Conservation (phyloP, 352 stramenopile species). For the Blastocystis sp. region DNA sequence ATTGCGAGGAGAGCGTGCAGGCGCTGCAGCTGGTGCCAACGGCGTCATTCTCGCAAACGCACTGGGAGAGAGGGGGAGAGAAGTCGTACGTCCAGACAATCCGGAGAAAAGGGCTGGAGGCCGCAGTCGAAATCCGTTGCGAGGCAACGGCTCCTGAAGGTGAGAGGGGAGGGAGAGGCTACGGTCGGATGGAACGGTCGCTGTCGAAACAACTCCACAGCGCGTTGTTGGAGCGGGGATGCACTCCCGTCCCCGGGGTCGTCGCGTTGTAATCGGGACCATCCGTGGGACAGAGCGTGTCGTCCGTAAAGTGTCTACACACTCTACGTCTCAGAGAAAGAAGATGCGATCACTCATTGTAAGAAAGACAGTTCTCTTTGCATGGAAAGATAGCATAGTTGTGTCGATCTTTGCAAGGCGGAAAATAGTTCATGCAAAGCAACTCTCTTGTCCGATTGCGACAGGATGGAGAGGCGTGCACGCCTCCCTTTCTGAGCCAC, state of each 20-base stretch:
- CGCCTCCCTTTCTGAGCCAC: neutral
- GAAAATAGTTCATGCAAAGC: slow-evolving; percentile 32
- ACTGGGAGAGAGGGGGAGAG: neutral
- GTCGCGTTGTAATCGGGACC: slow-evolving; percentile 10
- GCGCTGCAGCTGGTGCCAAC: neutral
- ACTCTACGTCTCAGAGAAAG: neutral
- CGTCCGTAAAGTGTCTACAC: neutral
- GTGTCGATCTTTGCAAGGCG: neutral
- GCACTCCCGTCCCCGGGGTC: neutral
- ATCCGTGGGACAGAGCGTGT: slow-evolving; percentile 5
- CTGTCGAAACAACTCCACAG: slow-evolving; percentile 25
- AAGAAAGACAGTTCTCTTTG: slow-evolving; percentile 21
- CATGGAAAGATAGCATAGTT: slow-evolving; percentile 51
- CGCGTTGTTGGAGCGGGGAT: slow-evolving; percentile 40
- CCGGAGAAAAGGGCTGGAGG: neutral
- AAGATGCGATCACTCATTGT: neutral
- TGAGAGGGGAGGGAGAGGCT: neutral
- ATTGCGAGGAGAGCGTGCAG: neutral
- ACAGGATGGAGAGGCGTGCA: neutral
- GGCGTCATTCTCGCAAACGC: neutral
- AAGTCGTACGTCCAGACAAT: neutral
- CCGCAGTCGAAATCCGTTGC: neutral
- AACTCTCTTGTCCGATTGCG: slow-evolving; percentile 17
- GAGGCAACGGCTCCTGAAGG: slow-evolving; percentile 10
- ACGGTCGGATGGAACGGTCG: slow-evolving; percentile 28